Percentiles rank a stretch among this genome's conserved stretches.
Conservation (phyloP, 352 stramenopile genomes). For the Phytophthora boehmeriae region DNA sequence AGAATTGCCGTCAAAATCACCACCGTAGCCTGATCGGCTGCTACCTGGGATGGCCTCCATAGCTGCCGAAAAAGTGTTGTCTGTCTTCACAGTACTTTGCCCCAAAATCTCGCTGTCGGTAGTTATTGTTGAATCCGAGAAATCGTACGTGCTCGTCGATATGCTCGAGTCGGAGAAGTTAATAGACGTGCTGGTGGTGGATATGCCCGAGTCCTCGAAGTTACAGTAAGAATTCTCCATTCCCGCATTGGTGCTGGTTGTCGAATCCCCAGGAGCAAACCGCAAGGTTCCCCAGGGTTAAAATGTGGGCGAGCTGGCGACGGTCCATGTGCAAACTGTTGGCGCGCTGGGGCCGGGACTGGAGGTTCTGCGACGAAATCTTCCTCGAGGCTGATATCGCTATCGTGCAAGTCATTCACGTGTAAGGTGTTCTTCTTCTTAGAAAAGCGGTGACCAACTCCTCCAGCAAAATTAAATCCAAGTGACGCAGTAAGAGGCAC, state of each 20-base stretch:
- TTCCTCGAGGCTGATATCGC: constrained; percentile 3
- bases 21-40: constrained; percentile 6
- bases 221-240: constrained; percentile 7
- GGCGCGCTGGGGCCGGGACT: background rate
- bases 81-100: background rate
- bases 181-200: background rate
- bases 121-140: background rate
- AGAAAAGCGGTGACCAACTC: background rate
- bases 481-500: background rate
- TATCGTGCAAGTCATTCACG: background rate
- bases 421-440: background rate
- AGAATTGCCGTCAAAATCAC: background rate
- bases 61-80: background rate
- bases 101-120: background rate
- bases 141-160: no score
- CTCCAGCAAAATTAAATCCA: no score
- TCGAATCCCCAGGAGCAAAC: background rate
- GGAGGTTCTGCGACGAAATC: constrained; percentile 14
- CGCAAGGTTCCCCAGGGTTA: background rate
- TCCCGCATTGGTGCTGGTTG: background rate
- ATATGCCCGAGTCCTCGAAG: constrained; percentile 15
- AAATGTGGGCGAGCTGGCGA: background rate
- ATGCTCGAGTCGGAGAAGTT: background rate
- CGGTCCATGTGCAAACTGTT: background rate
- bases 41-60: background rate